These are phyloP conservation scores for Phyllosticta citrichinensis DNA, from an alignment of 2,329 filamentous ascomycete genomes.

Conservation along the genomic window DNA sequence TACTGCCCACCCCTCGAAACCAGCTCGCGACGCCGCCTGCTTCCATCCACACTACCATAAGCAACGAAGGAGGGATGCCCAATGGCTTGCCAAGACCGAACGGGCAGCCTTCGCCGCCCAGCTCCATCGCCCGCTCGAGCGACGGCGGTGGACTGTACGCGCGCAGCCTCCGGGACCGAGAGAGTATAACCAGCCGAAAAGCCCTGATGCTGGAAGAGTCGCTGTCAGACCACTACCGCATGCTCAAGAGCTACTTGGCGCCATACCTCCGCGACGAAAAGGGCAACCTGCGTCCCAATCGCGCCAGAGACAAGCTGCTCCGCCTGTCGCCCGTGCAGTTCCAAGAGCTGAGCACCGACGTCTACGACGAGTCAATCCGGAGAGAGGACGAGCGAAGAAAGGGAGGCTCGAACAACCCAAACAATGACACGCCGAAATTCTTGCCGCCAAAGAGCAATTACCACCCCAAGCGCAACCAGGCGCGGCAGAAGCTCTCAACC, in stretches of 20 bases:
- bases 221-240: conserved; percentile 69
- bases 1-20: conserved; percentile 21
- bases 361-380: conserved; percentile 87
- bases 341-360: conserved; percentile 93
- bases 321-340: conserved; percentile 87
- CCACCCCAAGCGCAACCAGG: conserved; percentile 95
- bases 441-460: conserved; percentile 80
- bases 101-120: conserved; percentile 68
- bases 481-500: conserved; percentile 88
- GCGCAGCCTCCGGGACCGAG: conserved; percentile 40
- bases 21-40: conserved; percentile 24
- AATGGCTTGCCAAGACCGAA: conserved; percentile 39
- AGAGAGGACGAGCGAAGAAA: conserved; percentile 56
- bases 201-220: conserved; percentile 54
- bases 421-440: conserved; percentile 43
- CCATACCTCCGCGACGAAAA: conserved; percentile 64
- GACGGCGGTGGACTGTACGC: conserved; percentile 61
- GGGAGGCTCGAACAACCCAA: conserved; percentile 38
- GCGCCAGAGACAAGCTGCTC: conserved; percentile 88
- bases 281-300: conserved; percentile 65
- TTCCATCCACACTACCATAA: conserved; percentile 30
- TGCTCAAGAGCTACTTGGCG: conserved; percentile 67
- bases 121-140: conserved; percentile 77
- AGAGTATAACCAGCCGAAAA: conserved; percentile 48
- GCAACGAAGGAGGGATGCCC: conserved; percentile 38